Conservation (phyloP, 305 asterid species). For the Fraxinus sp. region DNA sequence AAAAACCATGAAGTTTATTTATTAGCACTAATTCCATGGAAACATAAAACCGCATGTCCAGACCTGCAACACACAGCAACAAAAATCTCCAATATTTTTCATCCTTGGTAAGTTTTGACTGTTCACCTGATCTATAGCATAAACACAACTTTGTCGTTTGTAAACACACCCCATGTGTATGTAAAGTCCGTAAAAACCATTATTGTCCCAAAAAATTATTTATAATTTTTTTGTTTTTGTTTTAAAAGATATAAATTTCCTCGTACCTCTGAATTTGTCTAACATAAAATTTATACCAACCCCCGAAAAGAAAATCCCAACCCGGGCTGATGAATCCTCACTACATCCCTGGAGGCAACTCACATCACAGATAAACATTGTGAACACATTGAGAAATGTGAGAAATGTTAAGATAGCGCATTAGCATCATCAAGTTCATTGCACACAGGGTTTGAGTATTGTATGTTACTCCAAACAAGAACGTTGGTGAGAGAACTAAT, state of each 20-base stretch:
- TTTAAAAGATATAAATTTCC: not conserved
- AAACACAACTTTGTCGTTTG: not conserved
- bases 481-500: not conserved
- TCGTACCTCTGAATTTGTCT: not conserved
- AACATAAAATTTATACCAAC: not conserved
- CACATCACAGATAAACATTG: not conserved
- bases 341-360: not conserved
- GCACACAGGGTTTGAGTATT: not conserved
- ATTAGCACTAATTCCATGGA: not conserved
- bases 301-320: not conserved
- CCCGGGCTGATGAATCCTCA: not conserved
- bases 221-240: not conserved
- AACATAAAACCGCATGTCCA: not conserved
- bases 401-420: not conserved
- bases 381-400: not conserved
- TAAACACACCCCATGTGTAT: not conserved
- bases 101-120: not conserved
- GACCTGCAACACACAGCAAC: not conserved
- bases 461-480: not conserved
- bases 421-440: not conserved
- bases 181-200: not conserved
- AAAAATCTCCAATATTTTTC: not conserved
- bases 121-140: not conserved
- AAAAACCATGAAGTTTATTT: not conserved
- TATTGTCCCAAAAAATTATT: not conserved